Percentiles rank a stretch among this genome's conserved stretches.
phyloP scores from a whole-genome alignment of 2,329 filamentous ascomycete genomes.

The Huntiella savannae region DNA sequence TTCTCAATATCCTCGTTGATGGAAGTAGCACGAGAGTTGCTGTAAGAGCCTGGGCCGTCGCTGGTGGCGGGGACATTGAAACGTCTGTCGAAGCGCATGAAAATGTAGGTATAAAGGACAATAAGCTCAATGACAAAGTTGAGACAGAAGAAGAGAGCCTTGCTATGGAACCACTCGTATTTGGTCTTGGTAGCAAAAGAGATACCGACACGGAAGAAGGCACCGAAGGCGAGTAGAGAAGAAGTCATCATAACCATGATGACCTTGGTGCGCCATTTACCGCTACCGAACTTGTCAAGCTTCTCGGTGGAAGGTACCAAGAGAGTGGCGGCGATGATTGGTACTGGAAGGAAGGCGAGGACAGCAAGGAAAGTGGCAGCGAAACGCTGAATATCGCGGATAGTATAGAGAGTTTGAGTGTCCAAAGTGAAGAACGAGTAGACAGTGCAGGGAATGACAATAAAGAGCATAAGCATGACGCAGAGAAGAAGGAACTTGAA shows the following conservation, averaged over 20 bases:
- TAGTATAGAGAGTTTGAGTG: slow-evolving; percentile 25
- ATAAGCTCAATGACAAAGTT: slow-evolving; percentile 58
- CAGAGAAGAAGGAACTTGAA: slow-evolving; percentile 41
- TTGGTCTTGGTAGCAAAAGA: slow-evolving; percentile 30
- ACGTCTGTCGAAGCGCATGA: slow-evolving; percentile 51
- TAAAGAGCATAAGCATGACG: slow-evolving; percentile 39
- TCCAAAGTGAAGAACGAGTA: slow-evolving; percentile 49
- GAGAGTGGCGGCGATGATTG: slow-evolving; percentile 32
- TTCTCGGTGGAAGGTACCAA: slow-evolving; percentile 26
- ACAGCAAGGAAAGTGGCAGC: slow-evolving; percentile 43
- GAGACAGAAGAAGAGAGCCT: slow-evolving; percentile 61
- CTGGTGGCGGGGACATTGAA: slow-evolving; percentile 60
- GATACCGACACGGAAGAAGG: slow-evolving; percentile 46
- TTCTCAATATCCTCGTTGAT: neutral
- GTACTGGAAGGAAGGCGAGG: slow-evolving; percentile 43
- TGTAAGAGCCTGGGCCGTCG: slow-evolving; percentile 34
- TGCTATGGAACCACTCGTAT: slow-evolving; percentile 52
- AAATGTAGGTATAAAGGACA: slow-evolving; percentile 46
- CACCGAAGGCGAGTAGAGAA: slow-evolving; percentile 45
- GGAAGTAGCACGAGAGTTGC: neutral
- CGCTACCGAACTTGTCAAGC: slow-evolving; percentile 37
- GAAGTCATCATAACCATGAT: slow-evolving; percentile 39
- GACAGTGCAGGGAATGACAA: slow-evolving; percentile 45
- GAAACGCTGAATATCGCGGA: slow-evolving; percentile 46
- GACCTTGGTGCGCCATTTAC: slow-evolving; percentile 49